A percentile compares a stretch with the other conserved stretches of the same genome.
phyloP scores from a whole-genome alignment of 1,284 basidiomycete genomes.

The Malassezia caprae region DNA sequence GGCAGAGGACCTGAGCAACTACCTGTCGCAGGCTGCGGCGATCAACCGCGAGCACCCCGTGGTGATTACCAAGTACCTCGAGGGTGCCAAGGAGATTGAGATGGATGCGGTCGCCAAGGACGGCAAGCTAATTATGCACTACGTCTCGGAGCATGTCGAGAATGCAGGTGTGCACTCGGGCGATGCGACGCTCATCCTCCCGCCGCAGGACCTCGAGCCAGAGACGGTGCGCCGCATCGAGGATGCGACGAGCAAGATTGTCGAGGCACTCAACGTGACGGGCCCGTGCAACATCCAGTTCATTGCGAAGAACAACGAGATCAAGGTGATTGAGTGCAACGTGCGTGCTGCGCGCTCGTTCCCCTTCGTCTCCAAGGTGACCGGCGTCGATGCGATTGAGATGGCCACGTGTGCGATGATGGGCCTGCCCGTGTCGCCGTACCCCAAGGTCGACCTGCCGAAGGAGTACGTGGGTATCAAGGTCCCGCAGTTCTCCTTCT shows the following conservation, averaged over 20 bases:
- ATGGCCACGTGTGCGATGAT: constrained; percentile 98
- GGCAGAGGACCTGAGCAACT: constrained; percentile 76
- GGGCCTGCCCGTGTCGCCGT: constrained; percentile 73
- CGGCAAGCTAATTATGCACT: constrained; percentile 97
- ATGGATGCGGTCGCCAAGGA: constrained; percentile 97
- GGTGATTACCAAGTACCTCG: constrained; percentile 97
- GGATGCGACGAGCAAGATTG: constrained; percentile 92
- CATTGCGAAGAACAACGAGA: constrained; percentile 98
- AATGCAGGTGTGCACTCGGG: constrained; percentile 97
- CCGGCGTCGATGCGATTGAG: constrained; percentile 91
- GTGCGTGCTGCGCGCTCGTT: constrained; percentile 93
- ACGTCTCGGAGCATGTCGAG: constrained; percentile 98
- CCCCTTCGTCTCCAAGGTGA: constrained; percentile 98
- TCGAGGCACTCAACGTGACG: constrained; percentile 84
- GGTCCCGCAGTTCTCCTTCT: constrained; percentile 97
- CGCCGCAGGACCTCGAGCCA: constrained; percentile 93
- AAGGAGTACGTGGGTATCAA: constrained; percentile 93
- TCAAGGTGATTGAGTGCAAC: constrained; percentile 99
- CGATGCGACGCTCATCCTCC: constrained; percentile 93
- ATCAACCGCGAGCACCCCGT: constrained; percentile 96
- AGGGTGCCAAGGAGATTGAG: constrained; percentile 98
- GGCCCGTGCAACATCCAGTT: constrained; percentile 99
- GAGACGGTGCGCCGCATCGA: constrained; percentile 91
- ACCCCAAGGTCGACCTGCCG: constrained; percentile 77
- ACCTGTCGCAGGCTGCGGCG: constrained; percentile 87